Evolutionary conservation across 2,329 filamentous ascomycete genomes (phyloP).

Genomic region (Sporothrix humicola): DNA sequence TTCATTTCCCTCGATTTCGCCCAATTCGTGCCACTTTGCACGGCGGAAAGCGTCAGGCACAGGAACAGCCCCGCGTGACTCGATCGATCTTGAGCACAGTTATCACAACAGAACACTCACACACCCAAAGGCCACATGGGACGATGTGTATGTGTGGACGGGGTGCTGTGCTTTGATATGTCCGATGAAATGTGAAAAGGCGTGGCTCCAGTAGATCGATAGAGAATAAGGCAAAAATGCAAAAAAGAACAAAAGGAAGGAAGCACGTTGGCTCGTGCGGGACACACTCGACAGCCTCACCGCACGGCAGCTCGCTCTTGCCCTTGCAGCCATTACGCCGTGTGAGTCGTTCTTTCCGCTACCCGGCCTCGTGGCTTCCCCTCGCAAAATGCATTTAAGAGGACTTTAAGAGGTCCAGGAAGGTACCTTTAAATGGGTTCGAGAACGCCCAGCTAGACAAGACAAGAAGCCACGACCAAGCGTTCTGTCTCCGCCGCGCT

Average conservation of each 20-base stretch:
- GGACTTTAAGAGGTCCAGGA: background rate
- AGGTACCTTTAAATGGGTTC: background rate
- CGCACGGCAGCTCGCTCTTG: background rate
- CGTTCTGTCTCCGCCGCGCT: conserved; percentile 4
- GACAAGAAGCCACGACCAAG: conserved; percentile 9
- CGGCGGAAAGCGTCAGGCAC: background rate
- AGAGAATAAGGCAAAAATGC: too few species aligned
- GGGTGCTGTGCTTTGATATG: background rate
- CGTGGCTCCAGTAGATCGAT: conserved; percentile 11
- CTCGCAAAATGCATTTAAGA: background rate
- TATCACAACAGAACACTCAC: conserved; percentile 15
- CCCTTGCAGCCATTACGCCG: conserved; percentile 13
- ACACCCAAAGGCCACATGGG: background rate
- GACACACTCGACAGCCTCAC: background rate
- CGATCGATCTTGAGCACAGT: conserved; percentile 28
- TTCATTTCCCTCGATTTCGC: background rate
- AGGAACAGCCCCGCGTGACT: conserved; percentile 23
- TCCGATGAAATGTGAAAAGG: background rate
- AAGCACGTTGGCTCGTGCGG: background rate
- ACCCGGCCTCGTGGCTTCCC: conserved; percentile 17
- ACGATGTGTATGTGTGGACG: conserved; percentile 7
- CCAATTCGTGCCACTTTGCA: background rate
- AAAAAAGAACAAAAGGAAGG: too few species aligned
- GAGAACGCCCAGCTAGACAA: too few species aligned
- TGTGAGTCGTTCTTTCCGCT: conserved; percentile 1